Percentiles rank a stretch among this genome's conserved stretches.
phyloP scores from a whole-genome alignment of 2,329 filamentous ascomycete genomes.

The Fusarium mundagurra region DNA sequence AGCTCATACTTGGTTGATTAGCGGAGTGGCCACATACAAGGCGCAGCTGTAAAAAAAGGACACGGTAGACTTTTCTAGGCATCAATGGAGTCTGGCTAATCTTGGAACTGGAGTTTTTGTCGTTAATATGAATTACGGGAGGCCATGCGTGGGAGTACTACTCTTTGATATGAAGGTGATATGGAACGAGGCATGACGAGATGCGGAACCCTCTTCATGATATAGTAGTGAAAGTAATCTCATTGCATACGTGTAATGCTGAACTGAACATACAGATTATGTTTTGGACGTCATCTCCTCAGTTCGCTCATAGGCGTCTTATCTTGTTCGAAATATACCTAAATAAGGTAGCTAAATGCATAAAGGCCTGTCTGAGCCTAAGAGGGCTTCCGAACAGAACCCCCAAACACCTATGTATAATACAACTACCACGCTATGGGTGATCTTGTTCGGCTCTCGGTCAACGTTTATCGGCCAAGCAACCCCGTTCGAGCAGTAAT shows the following conservation, averaged over 20 bases:
- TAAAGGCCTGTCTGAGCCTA: background rate
- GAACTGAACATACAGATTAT: background rate
- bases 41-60: slow-evolving; percentile 24
- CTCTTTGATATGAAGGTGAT: slow-evolving; percentile 9
- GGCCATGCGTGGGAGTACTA: background rate
- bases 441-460: background rate
- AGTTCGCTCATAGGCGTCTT: slow-evolving; percentile 12
- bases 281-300: background rate
- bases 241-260: background rate
- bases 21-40: background rate
- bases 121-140: slow-evolving; percentile 20
- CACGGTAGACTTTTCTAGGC: slow-evolving; percentile 28
- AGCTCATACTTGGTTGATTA: slow-evolving; percentile 76
- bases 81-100: slow-evolving; percentile 35
- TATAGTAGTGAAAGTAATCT: background rate
- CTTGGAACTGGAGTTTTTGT: slow-evolving; percentile 31
- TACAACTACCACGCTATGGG: slow-evolving; percentile 22
- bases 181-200: background rate
- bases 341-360: slow-evolving; percentile 10
- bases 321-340: slow-evolving; percentile 16
- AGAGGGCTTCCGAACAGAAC: background rate
- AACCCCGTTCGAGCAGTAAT: slow-evolving; percentile 12
- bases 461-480: slow-evolving; percentile 5
- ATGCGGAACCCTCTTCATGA: background rate
- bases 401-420: slow-evolving; percentile 23